These are phyloP conservation scores for Cadophora sp. DNA, from an alignment of 2,329 filamentous ascomycete genomes.

Conservation along the genomic window DNA sequence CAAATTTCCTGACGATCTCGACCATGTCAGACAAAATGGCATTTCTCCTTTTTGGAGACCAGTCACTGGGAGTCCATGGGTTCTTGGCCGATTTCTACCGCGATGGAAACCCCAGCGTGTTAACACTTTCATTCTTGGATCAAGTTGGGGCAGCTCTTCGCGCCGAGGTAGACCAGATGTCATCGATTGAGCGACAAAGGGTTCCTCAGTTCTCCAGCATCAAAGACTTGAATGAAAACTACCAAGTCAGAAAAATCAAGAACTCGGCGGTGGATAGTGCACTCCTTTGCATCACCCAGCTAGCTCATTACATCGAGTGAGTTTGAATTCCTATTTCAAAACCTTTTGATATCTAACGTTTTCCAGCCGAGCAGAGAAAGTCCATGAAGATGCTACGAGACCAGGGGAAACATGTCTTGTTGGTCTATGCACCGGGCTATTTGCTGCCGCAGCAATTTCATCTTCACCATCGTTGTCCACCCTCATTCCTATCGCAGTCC, in stretches of 20 bases:
- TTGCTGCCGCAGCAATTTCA: slow-evolving; percentile 72
- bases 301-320: slow-evolving; percentile 74
- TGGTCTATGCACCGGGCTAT: slow-evolving; percentile 72
- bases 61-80: slow-evolving; percentile 71
- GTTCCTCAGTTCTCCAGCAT: slow-evolving; percentile 69
- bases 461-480: slow-evolving; percentile 67
- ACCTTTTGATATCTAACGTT: background rate
- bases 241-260: slow-evolving; percentile 63
- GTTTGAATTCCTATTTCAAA: slow-evolving; percentile 40
- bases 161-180: slow-evolving; percentile 64
- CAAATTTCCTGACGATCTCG: slow-evolving; percentile 17
- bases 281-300: slow-evolving; percentile 68
- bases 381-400: slow-evolving; percentile 59
- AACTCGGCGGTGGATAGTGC: slow-evolving; percentile 69
- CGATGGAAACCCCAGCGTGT: slow-evolving; percentile 53
- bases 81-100: slow-evolving; percentile 64
- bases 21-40: slow-evolving; percentile 48
- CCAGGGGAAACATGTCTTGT: slow-evolving; percentile 61
- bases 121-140: slow-evolving; percentile 68
- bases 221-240: slow-evolving; percentile 69
- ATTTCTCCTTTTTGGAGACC: slow-evolving; percentile 73
- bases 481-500: slow-evolving; percentile 66
- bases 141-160: slow-evolving; percentile 63
- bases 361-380: slow-evolving; percentile 58
- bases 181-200: slow-evolving; percentile 60